A percentile compares a stretch with the other conserved stretches of the same genome.
These are phyloP conservation scores for Musa schizocarpa DNA, from an alignment of 176 grass and related monocot species.

Conservation along the genomic window DNA sequence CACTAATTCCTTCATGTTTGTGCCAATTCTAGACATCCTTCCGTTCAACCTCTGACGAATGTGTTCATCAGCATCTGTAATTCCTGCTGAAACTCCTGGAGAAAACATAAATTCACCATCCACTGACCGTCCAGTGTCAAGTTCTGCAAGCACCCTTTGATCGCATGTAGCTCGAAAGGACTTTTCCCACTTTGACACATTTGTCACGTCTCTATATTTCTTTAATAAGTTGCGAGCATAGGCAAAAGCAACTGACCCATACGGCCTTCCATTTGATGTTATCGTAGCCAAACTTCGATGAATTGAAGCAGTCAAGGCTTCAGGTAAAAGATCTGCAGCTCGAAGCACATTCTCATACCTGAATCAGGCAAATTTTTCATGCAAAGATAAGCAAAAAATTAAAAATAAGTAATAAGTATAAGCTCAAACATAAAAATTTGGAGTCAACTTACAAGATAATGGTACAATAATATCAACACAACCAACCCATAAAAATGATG, in stretches of 20 bases:
- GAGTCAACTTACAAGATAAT: not conserved
- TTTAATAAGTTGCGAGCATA: conserved; percentile 82
- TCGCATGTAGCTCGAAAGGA: conserved; percentile 64
- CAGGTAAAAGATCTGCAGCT: conserved; percentile 66
- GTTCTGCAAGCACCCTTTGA: conserved; percentile 79
- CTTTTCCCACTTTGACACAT: conserved; percentile 83
- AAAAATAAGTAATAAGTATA: not conserved
- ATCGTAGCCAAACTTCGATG: conserved; percentile 34
- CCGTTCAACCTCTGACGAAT: conserved; percentile 69
- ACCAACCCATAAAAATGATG: not conserved
- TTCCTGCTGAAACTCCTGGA: conserved; percentile 37
- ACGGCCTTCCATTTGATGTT: conserved; percentile 45
- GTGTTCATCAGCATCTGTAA: conserved; percentile 75
- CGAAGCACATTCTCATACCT: conserved; percentile 91
- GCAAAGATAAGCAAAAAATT: not conserved
- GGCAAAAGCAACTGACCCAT: conserved; percentile 51
- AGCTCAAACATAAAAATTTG: not conserved
- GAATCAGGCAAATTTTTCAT: conserved; percentile 8
- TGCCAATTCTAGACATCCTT: conserved; percentile 50
- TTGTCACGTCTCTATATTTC: conserved; percentile 75
- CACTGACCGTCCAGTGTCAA: conserved; percentile 71
- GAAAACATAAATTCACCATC: conserved; percentile 65
- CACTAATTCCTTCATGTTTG: conserved; percentile 92
- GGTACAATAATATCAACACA: not conserved
- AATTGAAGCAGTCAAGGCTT: conserved; percentile 65